Base-by-base conservation (phyloP, 2,329 filamentous ascomycete species). In the Colletotrichum sp. region DNA sequence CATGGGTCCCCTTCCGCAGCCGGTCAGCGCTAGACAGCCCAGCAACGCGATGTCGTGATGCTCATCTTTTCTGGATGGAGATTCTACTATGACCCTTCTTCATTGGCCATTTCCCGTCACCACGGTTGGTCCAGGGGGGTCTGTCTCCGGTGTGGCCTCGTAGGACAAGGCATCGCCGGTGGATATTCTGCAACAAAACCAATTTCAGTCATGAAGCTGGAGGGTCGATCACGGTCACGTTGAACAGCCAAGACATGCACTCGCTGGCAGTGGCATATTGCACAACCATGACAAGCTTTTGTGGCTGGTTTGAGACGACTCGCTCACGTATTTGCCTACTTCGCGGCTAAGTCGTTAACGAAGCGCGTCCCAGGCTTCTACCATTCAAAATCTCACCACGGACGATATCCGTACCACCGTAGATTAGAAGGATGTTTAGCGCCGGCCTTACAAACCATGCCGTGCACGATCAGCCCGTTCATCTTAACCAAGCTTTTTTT, bases 281-380 rank as follows among this genome's bases (percentile, higher is more conserved):
- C 21, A 9, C 56, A n/a, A 28, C 26, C 55, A 56, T 18, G 32
- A 72, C 62, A 72, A 75, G 73, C 73, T 72, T 72, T 74, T 12
- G 72, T 74, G 62, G 69, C 73, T 74, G 72, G 38, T 32, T 21
- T 63, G 36, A 61, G 16, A 16, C 34, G 34, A 10, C 21, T 71
- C 30, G 30, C 65, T 26, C 36, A 10, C 43, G n/a, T 52, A 7
- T 52, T 52, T 52, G n/a, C 43, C 43, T 34, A 38, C 30, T 36
- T 65, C 28, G 67, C 52, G 59, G 62, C 61, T 74, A 62, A 32
- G 30, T 55, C 55, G 61, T 59, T 21, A 43, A 66, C 30, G 28
- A 72, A 72, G 61, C 62, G 72, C 68, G 28, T 18, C 10, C n/a
- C 14, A 24, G 38, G 21, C 55, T 68, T 48, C 18, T 55, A 9